Evolutionary conservation across 192 early-diverging fungal genomes (phyloP), one percentile per base, ranked within the genome.

Genomic region (Coemansia sp.): DNA sequence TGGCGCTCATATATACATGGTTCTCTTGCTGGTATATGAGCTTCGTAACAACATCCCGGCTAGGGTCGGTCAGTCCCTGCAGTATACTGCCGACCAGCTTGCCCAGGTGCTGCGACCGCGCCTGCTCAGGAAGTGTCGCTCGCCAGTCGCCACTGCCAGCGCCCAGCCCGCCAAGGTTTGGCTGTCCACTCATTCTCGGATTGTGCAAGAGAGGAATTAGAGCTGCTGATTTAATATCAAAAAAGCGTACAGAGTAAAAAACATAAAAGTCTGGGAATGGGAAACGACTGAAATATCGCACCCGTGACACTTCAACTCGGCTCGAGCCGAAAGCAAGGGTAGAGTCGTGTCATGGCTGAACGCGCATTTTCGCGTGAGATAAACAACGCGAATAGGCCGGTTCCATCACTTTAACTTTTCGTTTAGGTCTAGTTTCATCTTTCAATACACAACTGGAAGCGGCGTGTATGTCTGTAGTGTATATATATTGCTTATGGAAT

Each of bases 111-210:
- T 67, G 59, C 18, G 21, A 54, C 34, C 76, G 70, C 25, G 38
- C 53, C 23, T 69, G 64, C 40, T 66, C 67, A 3, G 60, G 60
- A 18, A 79, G 26, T 3, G 55, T 5, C 15, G 67, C 20, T 21
- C 71, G 62, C 76, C 76, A 79, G 49, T 68, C 75, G 21, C 60
- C 42, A 42, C 64, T 53, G 38, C 49, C 61, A 18, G 46, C 46
- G 2, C 46, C 46, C 46, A 48, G 46, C 12, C 25, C 52, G 12
- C 55, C 66, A 6, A 53, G 49, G 61, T 65, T 68, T 15, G 56
- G 50, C 59, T 67, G 74, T 7, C 47, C 66, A 60, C 55, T 77
- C 75, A 77, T 77, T 26, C 14, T 47, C 40, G 40, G 40, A 15
- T 42, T 42, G 40, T 42, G 40, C 12, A 15, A 42, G 15, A n/a